Evolutionary conservation across 768 basidiomycete species (phyloP).

Genomic region (Tremella fuciformis): DNA sequence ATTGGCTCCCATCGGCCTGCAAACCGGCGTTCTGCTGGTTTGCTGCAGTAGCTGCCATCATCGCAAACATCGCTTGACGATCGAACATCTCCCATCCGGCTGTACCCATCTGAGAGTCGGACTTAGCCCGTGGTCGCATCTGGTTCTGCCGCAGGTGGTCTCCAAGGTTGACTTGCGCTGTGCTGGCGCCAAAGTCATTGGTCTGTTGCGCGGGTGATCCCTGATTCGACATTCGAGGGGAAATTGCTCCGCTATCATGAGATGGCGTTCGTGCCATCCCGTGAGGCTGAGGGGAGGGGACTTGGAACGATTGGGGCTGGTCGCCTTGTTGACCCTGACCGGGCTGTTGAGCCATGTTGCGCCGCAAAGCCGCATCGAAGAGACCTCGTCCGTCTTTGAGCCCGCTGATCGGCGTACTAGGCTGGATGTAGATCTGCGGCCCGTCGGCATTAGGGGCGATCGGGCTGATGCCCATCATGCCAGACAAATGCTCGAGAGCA

Average conservation of each 20-base stretch:
- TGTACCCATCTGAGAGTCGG: conserved; percentile 37
- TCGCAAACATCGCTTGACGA: conserved; percentile 26
- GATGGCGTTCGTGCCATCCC: neutral
- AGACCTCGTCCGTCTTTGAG: conserved; percentile 40
- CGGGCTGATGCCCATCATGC: conserved; percentile 47
- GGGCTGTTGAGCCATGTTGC: conserved; percentile 19
- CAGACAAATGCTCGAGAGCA: conserved; percentile 33
- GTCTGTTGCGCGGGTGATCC: neutral
- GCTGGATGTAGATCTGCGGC: conserved; percentile 44
- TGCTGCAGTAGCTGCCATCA: conserved; percentile 1
- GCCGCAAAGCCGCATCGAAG: conserved; percentile 38
- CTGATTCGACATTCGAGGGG: neutral
- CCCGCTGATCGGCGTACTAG: conserved; percentile 46
- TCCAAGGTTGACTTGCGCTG: neutral
- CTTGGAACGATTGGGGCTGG: conserved; percentile 14
- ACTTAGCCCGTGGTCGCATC: conserved; percentile 40
- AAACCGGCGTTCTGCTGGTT: neutral
- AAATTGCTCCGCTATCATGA: neutral
- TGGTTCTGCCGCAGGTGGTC: conserved; percentile 10
- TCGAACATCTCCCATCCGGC: conserved; percentile 17
- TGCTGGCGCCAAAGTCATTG: neutral
- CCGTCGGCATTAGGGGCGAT: conserved; percentile 44
- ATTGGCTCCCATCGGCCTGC: neutral
- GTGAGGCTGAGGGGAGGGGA: conserved; percentile 16
- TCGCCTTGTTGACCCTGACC: conserved; percentile 19